phyloP scores from a whole-genome alignment of 176 grass and related monocot species.

The Poa pratensis region DNA sequence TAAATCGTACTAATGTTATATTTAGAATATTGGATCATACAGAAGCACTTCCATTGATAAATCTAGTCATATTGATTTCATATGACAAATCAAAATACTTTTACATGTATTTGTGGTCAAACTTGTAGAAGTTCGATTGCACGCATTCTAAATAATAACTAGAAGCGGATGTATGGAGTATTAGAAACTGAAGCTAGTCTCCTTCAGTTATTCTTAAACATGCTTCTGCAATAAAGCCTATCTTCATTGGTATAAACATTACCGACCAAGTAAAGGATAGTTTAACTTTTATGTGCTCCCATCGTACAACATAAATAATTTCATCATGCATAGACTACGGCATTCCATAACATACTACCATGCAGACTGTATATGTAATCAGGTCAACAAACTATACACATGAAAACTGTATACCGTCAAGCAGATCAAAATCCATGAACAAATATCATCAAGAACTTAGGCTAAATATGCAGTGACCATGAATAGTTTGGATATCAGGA shows the following conservation, averaged over 20 bases:
- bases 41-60: conserved; percentile 20
- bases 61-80: conserved; percentile 18
- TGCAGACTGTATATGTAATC: neutral
- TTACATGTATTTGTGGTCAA: neutral
- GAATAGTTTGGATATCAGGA: conserved; percentile 29
- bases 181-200: neutral
- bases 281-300: conserved; percentile 3
- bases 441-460: conserved; percentile 28
- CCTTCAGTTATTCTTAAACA: conserved; percentile 27
- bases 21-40: conserved; percentile 25
- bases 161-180: neutral
- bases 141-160: conserved; percentile 16
- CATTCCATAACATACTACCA: conserved; percentile 15
- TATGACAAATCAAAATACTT: conserved; percentile 24
- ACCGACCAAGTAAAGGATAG: neutral
- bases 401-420: neutral
- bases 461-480: conserved; percentile 11
- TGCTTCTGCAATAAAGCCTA: neutral
- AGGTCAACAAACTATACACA: neutral
- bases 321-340: conserved; percentile 7
- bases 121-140: neutral
- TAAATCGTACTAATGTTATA: conserved; percentile 10
- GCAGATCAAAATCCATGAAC: conserved; percentile 17
- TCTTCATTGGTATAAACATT: conserved; percentile 8
- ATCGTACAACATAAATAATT: conserved; percentile 13